phyloP scores from a whole-genome alignment of 2,329 filamentous ascomycete genomes.

The Penicillium sp. region DNA sequence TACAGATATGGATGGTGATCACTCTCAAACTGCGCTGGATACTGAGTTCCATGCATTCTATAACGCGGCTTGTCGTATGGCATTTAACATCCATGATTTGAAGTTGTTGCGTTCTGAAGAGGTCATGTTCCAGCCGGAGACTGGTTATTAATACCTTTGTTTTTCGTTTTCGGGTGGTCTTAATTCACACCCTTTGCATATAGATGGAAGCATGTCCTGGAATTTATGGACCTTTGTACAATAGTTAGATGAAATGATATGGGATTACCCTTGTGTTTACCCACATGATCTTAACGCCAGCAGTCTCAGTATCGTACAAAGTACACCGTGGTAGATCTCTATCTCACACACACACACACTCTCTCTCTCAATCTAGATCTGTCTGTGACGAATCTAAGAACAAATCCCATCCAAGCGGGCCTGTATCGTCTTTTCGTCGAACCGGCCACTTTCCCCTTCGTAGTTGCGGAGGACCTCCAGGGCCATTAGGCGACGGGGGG shows the following conservation, averaged over 20 bases:
- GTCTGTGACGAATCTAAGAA: constrained; percentile 17
- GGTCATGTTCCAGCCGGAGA: neutral
- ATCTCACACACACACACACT: no score
- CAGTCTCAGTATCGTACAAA: neutral
- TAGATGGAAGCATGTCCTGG: neutral
- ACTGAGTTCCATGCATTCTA: constrained; percentile 46
- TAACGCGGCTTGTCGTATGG: constrained; percentile 44
- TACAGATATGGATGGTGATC: constrained; percentile 10
- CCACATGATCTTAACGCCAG: neutral
- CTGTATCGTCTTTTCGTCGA: constrained; percentile 49
- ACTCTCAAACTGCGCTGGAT: constrained; percentile 25
- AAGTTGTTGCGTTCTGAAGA: constrained; percentile 1
- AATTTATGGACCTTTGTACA: neutral
- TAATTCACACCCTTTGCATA: neutral
- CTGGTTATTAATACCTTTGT: constrained; percentile 2
- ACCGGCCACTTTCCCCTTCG: constrained; percentile 41
- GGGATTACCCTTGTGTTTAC: neutral
- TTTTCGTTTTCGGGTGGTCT: neutral
- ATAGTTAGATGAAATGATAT: constrained; percentile 3
- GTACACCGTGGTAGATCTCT: neutral
- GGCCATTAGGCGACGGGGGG: constrained; percentile 74
- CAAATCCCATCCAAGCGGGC: constrained; percentile 41
- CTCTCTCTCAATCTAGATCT: neutral
- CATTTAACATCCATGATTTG: constrained; percentile 41
- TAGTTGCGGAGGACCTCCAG: constrained; percentile 60